Percentiles rank a stretch among this genome's conserved stretches.
phyloP scores from a whole-genome alignment of 345 rosid genomes.

The Cardamine occulta region DNA sequence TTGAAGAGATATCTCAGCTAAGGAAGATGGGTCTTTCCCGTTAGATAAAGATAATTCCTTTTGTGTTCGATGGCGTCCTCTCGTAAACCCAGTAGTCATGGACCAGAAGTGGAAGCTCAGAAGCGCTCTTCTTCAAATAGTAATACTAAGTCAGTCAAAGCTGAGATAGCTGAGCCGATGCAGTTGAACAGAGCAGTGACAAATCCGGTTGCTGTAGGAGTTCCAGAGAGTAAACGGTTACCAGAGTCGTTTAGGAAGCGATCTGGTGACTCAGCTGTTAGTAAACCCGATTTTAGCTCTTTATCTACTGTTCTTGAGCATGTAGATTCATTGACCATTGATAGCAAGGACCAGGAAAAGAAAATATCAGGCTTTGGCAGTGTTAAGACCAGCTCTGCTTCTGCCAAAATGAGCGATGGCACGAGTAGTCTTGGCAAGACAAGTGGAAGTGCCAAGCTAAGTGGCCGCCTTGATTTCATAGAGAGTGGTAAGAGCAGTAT shows the following conservation, averaged over 20 bases:
- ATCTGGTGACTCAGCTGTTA: slow-evolving; percentile 42
- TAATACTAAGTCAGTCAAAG: slow-evolving; percentile 44
- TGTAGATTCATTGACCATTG: slow-evolving; percentile 51
- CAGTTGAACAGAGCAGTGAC: slow-evolving; percentile 44
- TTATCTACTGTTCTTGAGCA: slow-evolving; percentile 49
- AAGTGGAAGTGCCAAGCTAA: slow-evolving; percentile 74
- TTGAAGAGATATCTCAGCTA: neutral
- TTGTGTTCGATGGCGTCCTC: slow-evolving; percentile 39
- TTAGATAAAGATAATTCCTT: slow-evolving; percentile 10
- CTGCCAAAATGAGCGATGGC: slow-evolving; percentile 82
- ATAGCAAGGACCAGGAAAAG: slow-evolving; percentile 70
- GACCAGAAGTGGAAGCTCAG: slow-evolving; percentile 48
- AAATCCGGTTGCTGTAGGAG: slow-evolving; percentile 43
- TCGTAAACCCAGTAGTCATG: slow-evolving; percentile 48
- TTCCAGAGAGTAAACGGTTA: slow-evolving; percentile 51
- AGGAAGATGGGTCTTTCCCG: slow-evolving; percentile 27
- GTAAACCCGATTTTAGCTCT: slow-evolving; percentile 50
- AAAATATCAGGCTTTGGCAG: slow-evolving; percentile 65
- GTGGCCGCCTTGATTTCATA: slow-evolving; percentile 74
- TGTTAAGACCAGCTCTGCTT: slow-evolving; percentile 74
- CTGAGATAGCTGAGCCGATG: slow-evolving; percentile 40
- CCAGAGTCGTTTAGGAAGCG: slow-evolving; percentile 51
- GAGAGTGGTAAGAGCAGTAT: slow-evolving; percentile 92
- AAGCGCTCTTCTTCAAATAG: slow-evolving; percentile 45
- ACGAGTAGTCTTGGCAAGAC: slow-evolving; percentile 70